Evolutionary conservation across 2,329 filamentous ascomycete species (phyloP), one percentile per base, ranked within the genome.

Genomic region (Xylaria digitata): DNA sequence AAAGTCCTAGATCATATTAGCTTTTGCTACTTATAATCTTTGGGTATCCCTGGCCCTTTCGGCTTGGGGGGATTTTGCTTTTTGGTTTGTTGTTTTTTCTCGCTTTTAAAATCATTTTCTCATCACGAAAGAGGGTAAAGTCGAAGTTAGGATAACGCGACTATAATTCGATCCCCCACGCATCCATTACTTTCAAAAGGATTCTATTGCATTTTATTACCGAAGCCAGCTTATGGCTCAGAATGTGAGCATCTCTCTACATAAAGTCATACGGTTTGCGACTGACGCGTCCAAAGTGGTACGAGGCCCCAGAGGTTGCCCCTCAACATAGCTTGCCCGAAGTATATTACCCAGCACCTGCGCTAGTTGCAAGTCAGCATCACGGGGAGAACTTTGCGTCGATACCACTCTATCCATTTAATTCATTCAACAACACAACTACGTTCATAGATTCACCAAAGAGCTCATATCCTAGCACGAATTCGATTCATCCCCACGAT

Each of bases 221-320:
- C 21, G 26, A 37, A 48, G 17, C 37, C 8, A 45, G 26, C 52
- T 19, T 30, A 75, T 75, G 73, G 52, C 65, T 43, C 69, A 71
- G 52, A 73, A 70, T 65, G 73, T 73, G 49, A 73, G 73, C 70
- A 6, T 49, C 7, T 19, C 23, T 9, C 43, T 21, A n/a, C 17
- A 13, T 19, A 19, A n/a, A 42, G 11, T 32, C 49, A 21, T 48
- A n/a, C n/a, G 52, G 4, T 48, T 17, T 40, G 9, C 49, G 45
- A 49, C 23, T 63, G 26, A 66, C 26, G 42, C 26, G 11, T n/a
- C 13, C 3, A 15, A 53, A 78, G 76, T 75, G 75, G 58, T 72
- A 76, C 48, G 75, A 77, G 48, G 76, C 76, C n/a, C 76, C 75
- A 30, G 75, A 78, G 61, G 50, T 76, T n/a, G 70, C 71, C 45